Evolutionary conservation across 345 rosid genomes (phyloP).

Genomic region (Microthlaspi erraticum): DNA sequence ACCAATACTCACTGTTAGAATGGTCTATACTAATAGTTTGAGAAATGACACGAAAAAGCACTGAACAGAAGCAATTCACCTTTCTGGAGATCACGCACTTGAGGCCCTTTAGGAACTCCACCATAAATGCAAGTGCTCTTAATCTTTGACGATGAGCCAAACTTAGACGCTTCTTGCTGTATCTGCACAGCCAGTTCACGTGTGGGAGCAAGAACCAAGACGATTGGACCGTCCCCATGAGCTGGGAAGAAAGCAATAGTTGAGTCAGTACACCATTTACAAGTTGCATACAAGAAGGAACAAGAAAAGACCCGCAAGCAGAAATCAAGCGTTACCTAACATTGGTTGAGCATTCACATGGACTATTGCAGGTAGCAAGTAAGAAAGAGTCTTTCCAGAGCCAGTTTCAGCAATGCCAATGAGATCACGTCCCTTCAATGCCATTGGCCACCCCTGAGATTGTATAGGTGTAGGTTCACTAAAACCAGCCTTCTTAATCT

Average conservation of each 20-base stretch:
- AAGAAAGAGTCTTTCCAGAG: slow-evolving; percentile 95
- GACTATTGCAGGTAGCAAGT: slow-evolving; percentile 92
- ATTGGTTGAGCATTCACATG: slow-evolving; percentile 98
- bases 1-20: slow-evolving; percentile 24
- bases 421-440: slow-evolving; percentile 94
- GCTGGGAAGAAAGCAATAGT: slow-evolving; percentile 52
- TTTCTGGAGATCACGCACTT: slow-evolving; percentile 99
- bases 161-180: slow-evolving; percentile 96
- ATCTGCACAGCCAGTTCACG: slow-evolving; percentile 99
- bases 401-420: slow-evolving; percentile 99
- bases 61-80: slow-evolving; percentile 61
- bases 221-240: slow-evolving; percentile 97
- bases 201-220: slow-evolving; percentile 97
- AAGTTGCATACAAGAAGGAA: not conserved
- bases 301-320: not conserved
- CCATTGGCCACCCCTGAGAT: slow-evolving; percentile 99
- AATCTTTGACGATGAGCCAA: slow-evolving; percentile 93
- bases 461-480: slow-evolving; percentile 96
- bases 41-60: slow-evolving; percentile 1
- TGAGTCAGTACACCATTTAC: not conserved
- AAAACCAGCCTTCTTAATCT: slow-evolving; percentile 91
- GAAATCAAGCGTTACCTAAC: slow-evolving; percentile 55
- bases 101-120: slow-evolving; percentile 99
- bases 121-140: slow-evolving; percentile 96
- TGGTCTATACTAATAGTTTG: not conserved